phyloP scores from a whole-genome alignment of 345 rosid genomes.

The Populus tremula region DNA sequence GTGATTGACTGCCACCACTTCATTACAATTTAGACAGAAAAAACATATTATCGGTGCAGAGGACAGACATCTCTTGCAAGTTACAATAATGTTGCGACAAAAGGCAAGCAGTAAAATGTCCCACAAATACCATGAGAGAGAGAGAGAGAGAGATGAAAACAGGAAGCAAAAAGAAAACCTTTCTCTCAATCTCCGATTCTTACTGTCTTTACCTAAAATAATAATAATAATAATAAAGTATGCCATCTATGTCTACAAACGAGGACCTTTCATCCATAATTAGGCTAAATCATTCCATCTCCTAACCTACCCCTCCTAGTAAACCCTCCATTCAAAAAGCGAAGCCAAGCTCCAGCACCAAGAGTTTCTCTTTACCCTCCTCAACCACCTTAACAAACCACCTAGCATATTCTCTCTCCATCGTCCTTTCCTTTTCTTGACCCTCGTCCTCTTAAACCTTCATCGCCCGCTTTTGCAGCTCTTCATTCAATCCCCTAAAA shows the following conservation, averaged over 20 bases:
- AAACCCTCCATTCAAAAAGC: background rate
- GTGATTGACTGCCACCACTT: background rate
- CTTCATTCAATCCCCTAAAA: background rate
- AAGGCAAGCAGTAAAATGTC: background rate
- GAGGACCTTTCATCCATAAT: conserved; percentile 29
- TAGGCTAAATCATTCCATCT: conserved; percentile 22
- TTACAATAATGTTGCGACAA: background rate
- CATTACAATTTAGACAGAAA: background rate
- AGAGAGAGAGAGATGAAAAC: background rate
- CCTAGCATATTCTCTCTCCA: background rate
- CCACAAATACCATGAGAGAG: background rate
- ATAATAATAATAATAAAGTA: background rate
- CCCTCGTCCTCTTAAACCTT: background rate
- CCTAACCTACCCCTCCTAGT: conserved; percentile 7
- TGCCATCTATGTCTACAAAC: background rate
- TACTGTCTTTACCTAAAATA: too few species aligned
- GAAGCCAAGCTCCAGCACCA: background rate
- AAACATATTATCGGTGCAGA: background rate
- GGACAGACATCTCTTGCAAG: background rate
- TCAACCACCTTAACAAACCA: conserved; percentile 39
- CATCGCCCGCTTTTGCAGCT: conserved; percentile 11
- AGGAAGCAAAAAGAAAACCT: background rate
- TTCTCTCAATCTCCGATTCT: background rate
- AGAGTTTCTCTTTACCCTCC: background rate
- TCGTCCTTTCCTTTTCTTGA: background rate